These are phyloP conservation scores for Colletotrichum filicis DNA, from an alignment of 2,329 filamentous ascomycete genomes.

Conservation along the genomic window DNA sequence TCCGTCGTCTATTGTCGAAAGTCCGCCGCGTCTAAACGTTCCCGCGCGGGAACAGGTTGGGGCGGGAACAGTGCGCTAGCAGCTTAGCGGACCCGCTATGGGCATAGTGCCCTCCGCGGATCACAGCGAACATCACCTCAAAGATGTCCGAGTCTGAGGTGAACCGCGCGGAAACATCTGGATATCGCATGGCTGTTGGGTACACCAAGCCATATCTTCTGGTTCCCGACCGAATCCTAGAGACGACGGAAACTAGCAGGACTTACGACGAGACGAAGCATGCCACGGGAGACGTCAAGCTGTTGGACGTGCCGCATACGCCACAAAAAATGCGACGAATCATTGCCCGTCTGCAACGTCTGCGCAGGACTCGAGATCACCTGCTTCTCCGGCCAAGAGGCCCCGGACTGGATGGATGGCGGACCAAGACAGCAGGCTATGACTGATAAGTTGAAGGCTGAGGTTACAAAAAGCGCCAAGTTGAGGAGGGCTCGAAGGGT, in stretches of 20 bases:
- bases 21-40: too few relatives aligned
- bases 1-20: too few relatives aligned
- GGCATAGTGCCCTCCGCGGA: too few relatives aligned
- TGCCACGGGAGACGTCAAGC: conserved; percentile 48
- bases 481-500: conserved; percentile 53
- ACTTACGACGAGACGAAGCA: too few relatives aligned
- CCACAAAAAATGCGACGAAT: conserved; percentile 71
- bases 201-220: not conserved
- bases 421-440: conserved; percentile 35
- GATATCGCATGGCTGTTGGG: not conserved
- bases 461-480: conserved; percentile 37
- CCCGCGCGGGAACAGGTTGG: too few relatives aligned
- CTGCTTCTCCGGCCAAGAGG: conserved; percentile 63
- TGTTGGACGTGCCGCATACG: conserved; percentile 71
- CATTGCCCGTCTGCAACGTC: conserved; percentile 59
- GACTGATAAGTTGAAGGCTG: conserved; percentile 35
- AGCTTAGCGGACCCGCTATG: too few relatives aligned
- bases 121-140: too few relatives aligned
- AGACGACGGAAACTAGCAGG: too few relatives aligned
- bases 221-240: too few relatives aligned
- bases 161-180: conserved; percentile 6
- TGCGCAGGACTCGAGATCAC: conserved; percentile 65
- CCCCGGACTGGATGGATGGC: conserved; percentile 68
- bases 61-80: too few relatives aligned
- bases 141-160: not conserved